Evolutionary conservation across 2,329 filamentous ascomycete genomes (phyloP).

Genomic region (Neofusicoccum sp.): DNA sequence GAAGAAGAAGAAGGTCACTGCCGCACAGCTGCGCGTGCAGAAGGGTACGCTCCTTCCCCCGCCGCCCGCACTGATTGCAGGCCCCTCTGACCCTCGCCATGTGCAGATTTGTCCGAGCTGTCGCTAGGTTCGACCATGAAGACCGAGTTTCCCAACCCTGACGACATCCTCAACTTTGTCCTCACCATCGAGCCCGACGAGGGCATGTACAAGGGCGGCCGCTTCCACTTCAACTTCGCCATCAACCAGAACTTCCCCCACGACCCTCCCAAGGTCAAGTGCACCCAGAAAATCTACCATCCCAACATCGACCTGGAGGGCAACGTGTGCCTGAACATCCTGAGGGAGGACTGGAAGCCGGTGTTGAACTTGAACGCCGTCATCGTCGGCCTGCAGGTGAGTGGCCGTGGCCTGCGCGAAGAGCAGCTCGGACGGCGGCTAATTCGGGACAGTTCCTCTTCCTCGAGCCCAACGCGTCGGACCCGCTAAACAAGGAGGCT

Average conservation of each 20-base stretch:
- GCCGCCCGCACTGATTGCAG: background rate
- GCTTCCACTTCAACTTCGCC: slow-evolving; percentile 85
- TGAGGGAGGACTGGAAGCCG: slow-evolving; percentile 98
- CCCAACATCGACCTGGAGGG: slow-evolving; percentile 98
- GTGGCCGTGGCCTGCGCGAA: slow-evolving; percentile 21
- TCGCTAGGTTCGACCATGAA: slow-evolving; percentile 77
- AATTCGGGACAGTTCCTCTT: slow-evolving; percentile 73
- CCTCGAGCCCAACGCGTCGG: slow-evolving; percentile 93
- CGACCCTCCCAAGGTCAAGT: slow-evolving; percentile 95
- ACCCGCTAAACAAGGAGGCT: slow-evolving; percentile 97
- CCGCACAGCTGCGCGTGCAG: slow-evolving; percentile 90
- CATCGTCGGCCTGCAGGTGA: slow-evolving; percentile 85
- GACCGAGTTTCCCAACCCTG: slow-evolving; percentile 75
- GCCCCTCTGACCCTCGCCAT: background rate
- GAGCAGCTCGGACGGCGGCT: slow-evolving; percentile 3
- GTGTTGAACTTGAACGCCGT: slow-evolving; percentile 96
- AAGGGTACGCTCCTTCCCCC: slow-evolving; percentile 67
- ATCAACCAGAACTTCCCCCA: slow-evolving; percentile 97
- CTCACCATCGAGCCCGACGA: slow-evolving; percentile 83
- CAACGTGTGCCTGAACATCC: slow-evolving; percentile 96
- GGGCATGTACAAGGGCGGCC: slow-evolving; percentile 82
- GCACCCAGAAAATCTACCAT: slow-evolving; percentile 97
- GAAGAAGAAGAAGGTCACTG: slow-evolving; percentile 98
- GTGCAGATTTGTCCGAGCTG: slow-evolving; percentile 75
- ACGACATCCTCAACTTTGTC: slow-evolving; percentile 82